Evolutionary conservation across 129 eudicot species (phyloP).

Genomic region (Saposhnikovia divaricata): DNA sequence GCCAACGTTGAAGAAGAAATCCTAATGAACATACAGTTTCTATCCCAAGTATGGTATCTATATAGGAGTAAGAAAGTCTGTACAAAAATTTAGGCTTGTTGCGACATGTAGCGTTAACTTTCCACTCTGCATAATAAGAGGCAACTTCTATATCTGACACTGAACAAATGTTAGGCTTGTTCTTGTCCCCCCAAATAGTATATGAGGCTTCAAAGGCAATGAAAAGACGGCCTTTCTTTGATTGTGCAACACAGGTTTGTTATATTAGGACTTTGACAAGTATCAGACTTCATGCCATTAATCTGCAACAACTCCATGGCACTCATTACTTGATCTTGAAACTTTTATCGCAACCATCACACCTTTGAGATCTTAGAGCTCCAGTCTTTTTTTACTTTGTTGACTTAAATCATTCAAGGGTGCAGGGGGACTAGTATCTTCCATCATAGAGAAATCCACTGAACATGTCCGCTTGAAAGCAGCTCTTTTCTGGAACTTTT

Average conservation of each 20-base stretch:
- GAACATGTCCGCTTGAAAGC: constrained; percentile 51
- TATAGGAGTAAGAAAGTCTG: neutral
- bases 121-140: neutral
- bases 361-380: constrained; percentile 20
- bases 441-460: constrained; percentile 27
- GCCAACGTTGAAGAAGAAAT: neutral
- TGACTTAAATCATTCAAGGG: constrained; percentile 33
- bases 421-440: constrained; percentile 28
- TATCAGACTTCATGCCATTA: neutral
- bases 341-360: neutral
- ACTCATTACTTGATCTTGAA: neutral
- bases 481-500: constrained; percentile 42
- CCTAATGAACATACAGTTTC: neutral
- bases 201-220: neutral
- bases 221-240: neutral
- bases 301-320: neutral
- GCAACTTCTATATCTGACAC: neutral
- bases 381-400: constrained; percentile 33
- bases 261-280: neutral
- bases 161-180: neutral
- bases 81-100: neutral
- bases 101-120: neutral
- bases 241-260: neutral
- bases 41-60: neutral
- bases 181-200: neutral